Evolutionary conservation across 1,284 basidiomycete genomes (phyloP), one percentile per base, ranked within the genome.

Genomic region (Malassezia globosa): DNA sequence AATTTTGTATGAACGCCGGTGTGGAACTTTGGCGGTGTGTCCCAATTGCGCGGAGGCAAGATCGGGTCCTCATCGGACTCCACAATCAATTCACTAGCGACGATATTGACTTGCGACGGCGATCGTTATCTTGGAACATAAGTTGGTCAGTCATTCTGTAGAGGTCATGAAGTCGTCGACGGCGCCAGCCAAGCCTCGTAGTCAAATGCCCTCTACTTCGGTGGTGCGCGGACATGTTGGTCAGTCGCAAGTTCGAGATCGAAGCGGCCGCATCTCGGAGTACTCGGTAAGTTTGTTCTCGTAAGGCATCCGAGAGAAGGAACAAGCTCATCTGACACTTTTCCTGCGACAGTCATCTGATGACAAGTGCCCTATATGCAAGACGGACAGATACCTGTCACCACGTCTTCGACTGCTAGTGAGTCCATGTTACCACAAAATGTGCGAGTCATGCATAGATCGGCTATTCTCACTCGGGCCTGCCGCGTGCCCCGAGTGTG

Each of bases 361-460:
- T 22, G 94, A 99, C 73, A 82, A 87, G 69, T 99, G 94, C 75
- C 92, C 94, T 1, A 83, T 95, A 7, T 97, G 94, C 78, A 88
- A 89, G 73, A 92, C 87, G 29, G 94, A 97, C 70, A 77, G 94
- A 49, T 96, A 94, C 72, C 77, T 96, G 55, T 95, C 96, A 66
- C 88, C 89, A 13, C 88, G 89, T 64, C 77, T 99, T 22, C 82
- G 92, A 35, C 77, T 99, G 38, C 79, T 97, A 48, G 90, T 99
- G 55, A 90, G 88, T 66, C 68, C 65, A 80, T 99, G 94, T 73
- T 99, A 96, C 74, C 94, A 99, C 76, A 95, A 95, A 78, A 92
- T 96, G 90, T 46, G 61, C 43, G 46, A 60, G 31, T 55, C 41
- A 13, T 99, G 94, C 72, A 95, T 99, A 65, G 94, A 97, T 73